phyloP scores from a whole-genome alignment of 2,329 filamentous ascomycete genomes.

The Dendrostoma leiphaemia region DNA sequence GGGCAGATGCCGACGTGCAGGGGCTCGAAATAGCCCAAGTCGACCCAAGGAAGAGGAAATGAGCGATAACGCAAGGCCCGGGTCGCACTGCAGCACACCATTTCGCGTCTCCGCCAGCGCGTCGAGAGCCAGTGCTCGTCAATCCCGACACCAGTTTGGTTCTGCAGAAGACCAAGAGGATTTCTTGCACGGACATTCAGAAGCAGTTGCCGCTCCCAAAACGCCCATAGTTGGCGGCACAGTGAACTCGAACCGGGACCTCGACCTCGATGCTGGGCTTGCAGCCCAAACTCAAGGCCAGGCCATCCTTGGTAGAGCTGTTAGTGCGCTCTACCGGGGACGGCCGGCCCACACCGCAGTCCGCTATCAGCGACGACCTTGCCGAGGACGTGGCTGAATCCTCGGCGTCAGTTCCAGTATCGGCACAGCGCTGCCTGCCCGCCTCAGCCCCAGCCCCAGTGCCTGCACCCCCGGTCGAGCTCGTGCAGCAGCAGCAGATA shows the following conservation, averaged over 20 bases:
- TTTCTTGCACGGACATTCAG: too few species aligned
- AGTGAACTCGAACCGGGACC: too few species aligned
- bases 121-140: background rate
- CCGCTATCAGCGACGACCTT: conserved; percentile 10
- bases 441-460: too few species aligned
- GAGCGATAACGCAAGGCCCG: background rate
- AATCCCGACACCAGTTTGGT: too few species aligned
- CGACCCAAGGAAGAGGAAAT: background rate
- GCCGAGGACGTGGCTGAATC: conserved; percentile 2
- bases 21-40: background rate
- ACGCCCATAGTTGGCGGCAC: too few species aligned
- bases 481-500: conserved; percentile 26
- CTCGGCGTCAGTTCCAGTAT: conserved; percentile 28
- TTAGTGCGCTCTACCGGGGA: conserved; percentile 35
- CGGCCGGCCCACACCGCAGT: conserved; percentile 15
- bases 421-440: too few species aligned
- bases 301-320: conserved; percentile 53
- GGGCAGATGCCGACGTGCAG: background rate
- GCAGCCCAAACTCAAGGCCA: conserved; percentile 47
- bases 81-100: background rate
- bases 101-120: background rate
- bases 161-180: too few species aligned
- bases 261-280: conserved; percentile 52
- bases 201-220: too few species aligned
- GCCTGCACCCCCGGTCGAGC: conserved; percentile 21